Evolutionary conservation across 2,329 filamentous ascomycete genomes (phyloP), one percentile per base, ranked within the genome.

Genomic region (Ophiocordyceps camponoti-floridani): DNA sequence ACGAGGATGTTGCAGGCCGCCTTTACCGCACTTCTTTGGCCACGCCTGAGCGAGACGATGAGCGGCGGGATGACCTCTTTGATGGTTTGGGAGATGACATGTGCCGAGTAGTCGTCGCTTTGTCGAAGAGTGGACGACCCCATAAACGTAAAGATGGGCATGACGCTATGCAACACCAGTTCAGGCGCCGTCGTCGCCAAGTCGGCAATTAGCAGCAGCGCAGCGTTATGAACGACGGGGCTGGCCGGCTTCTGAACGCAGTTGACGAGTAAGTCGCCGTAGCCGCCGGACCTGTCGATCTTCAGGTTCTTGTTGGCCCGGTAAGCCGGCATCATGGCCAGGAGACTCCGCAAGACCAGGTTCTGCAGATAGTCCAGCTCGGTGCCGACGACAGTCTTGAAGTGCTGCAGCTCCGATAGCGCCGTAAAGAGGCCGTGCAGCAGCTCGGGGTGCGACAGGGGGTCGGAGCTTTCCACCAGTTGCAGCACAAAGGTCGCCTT

Each of bases 141-240:
- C 81, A 96, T 95, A 58, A 96, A 95, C 0, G 91, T 96, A 64
- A 98, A 98, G 44, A 98, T 89, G 12, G 91, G 91, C 91, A 98
- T 98, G 45, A 98, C 85, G 53, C 87, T 95, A 63, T 98, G 89
- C 46, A 98, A 71, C 3, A 98, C 85, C 42, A 94, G 68, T 58
- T 94, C 88, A 0, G 93, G 91, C 0, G 86, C 85, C 52, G 88
- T 84, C 37, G 82, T 82, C 19, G 91, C 89, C 38, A 98, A 70
- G 46, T 79, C 82, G 23, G 89, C 87, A 47, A 96, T 84, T 26
- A 98, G 69, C 9, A 96, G 74, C 13, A 98, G 70, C 4, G 91
- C 88, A 6, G 82, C 79, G 56, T 94, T 95, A 58, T 96, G 93
- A 7, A 98, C 87, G 50, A 94, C 86, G 1, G 88, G 87, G 59